Base-by-base conservation (phyloP, 768 basidiomycete genomes). In the Russula sp. region DNA sequence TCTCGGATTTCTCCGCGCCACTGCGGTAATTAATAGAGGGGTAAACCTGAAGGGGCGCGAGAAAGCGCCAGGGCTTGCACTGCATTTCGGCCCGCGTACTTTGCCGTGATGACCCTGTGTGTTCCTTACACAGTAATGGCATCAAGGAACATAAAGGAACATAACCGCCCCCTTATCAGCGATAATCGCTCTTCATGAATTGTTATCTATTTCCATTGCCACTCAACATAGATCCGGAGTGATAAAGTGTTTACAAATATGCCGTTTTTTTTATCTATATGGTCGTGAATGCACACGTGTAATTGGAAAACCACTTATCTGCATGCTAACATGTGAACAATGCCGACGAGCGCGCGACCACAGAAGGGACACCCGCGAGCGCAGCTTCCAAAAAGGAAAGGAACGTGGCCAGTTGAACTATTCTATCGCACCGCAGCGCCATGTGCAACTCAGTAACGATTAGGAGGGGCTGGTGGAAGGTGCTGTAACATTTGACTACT, bases 401-500 rank as follows among this genome's bases (percentile, higher is more conserved):
- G 30, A 64, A 59, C 44, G 52, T 55, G 58, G 11, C 20, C 26
- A 16, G 24, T 40, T 46, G 28, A 30, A 2, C 28, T 55, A 49
- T 44, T 52, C 32, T 59, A 64, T 64, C 63, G 48, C 52, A 48
- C 40, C 38, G 26, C 32, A 44, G 34, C 34, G 32, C 20, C 57
- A 30, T 46, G n/a, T 38, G 52, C 46, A 49, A 40, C 57, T 57
- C 49, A 57, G 59, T 64, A 48, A 55, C 55, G 40, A 30, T 46
- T 16, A 22, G 52, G 40, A 50, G 38, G 28, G 24, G 30, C 30
- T 30, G n/a, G n/a, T 14, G 16, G 24, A 38, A 50, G 22, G 42
- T 59, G 42, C 44, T 59, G 44, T 53, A 59, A 64, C 30, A 50
- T 28, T n/a, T 59, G 24, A 34, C 49, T n/a, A n/a, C n/a, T n/a